Conservation (phyloP, 2,329 filamentous ascomycete species). For the Capronia coronata region DNA sequence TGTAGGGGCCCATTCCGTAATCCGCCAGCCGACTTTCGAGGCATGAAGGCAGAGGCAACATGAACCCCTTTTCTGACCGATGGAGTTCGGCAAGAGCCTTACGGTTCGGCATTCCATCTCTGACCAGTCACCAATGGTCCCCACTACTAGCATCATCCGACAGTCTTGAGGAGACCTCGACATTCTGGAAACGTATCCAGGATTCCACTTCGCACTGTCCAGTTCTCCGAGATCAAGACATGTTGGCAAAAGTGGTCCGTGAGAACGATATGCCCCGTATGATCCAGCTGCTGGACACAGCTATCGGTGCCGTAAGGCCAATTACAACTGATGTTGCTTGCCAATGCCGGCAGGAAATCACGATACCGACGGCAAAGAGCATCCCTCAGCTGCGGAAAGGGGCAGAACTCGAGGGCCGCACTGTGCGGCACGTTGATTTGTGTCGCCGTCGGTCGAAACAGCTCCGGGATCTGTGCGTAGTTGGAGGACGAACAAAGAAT, state of each 20-base stretch:
- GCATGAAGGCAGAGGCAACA: too few relatives aligned
- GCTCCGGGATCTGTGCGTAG: conserved; percentile 4
- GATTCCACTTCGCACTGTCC: conserved; percentile 1
- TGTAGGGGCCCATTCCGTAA: too few relatives aligned
- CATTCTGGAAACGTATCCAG: conserved; percentile 9
- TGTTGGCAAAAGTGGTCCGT: conserved; percentile 3
- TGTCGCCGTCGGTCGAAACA: conserved; percentile 3
- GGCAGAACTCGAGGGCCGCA: conserved; percentile 7
- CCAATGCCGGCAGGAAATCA: conserved; percentile 2
- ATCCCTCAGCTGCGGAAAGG: conserved; percentile 7
- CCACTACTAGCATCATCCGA: too few relatives aligned
- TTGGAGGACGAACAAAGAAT: conserved; percentile 6
- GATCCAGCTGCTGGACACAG: not conserved
- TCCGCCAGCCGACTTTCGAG: too few relatives aligned
- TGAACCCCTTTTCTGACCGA: too few relatives aligned
- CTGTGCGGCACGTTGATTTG: conserved; percentile 7
- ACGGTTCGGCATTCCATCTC: too few relatives aligned
- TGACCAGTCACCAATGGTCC: too few relatives aligned
- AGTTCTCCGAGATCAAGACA: not conserved
- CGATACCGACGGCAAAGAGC: conserved; percentile 7
- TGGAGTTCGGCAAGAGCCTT: too few relatives aligned
- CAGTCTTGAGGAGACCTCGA: conserved; percentile 2
- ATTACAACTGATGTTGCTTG: conserved; percentile 8
- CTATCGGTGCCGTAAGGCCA: not conserved
- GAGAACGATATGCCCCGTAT: conserved; percentile 1